phyloP scores from a whole-genome alignment of 2,329 filamentous ascomycete genomes.

The Periconia sp. region DNA sequence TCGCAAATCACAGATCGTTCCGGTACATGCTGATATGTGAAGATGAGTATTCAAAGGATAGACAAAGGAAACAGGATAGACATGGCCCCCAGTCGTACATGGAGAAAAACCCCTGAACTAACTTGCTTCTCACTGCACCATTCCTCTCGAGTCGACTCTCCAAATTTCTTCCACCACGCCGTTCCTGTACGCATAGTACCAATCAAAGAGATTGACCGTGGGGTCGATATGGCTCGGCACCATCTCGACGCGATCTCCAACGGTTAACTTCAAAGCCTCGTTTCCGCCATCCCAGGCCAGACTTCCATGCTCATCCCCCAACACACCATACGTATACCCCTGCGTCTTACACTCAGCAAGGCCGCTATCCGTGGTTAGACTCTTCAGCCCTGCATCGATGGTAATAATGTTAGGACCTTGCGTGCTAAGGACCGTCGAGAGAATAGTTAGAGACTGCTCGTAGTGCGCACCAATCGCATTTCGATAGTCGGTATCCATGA shows the following conservation, averaged over 20 bases:
- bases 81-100: not conserved
- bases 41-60: constrained; percentile 3
- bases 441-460: constrained; percentile 52
- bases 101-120: not conserved
- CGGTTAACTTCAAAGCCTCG: constrained; percentile 26
- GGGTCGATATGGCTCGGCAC: constrained; percentile 59
- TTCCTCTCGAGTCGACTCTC: constrained; percentile 54
- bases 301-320: constrained; percentile 55
- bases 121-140: constrained; percentile 48
- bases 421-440: constrained; percentile 53
- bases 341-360: constrained; percentile 50
- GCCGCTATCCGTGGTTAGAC: constrained; percentile 55
- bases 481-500: constrained; percentile 61
- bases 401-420: constrained; percentile 50
- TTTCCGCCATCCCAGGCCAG: constrained; percentile 48
- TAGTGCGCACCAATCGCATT: constrained; percentile 55
- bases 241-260: constrained; percentile 56
- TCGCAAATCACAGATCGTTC: not conserved
- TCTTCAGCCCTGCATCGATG: constrained; percentile 55
- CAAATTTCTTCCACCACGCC: constrained; percentile 56
- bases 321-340: constrained; percentile 47
- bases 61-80: not conserved
- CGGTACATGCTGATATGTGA: not conserved
- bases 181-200: constrained; percentile 53
- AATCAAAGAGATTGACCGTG: constrained; percentile 56